Conservation (phyloP, 805 yeast species). For the Candida parachauliodes region DNA sequence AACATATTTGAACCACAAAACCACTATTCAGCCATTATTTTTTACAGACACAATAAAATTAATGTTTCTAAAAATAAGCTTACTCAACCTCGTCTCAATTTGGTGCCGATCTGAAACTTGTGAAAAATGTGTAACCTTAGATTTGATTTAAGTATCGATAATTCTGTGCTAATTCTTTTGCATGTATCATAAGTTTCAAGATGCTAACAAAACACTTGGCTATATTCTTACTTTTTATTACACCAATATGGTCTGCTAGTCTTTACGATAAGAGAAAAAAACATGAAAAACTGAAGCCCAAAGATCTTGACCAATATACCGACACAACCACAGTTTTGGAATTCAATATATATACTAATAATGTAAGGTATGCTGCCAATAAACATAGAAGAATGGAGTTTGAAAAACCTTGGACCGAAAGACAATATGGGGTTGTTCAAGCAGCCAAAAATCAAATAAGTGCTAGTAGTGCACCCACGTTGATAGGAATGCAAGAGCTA, state of each 20-base stretch:
- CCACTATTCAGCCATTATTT: neutral
- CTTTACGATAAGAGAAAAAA: no score
- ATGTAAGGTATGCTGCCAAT: slow-evolving; percentile 5
- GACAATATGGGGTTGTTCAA: slow-evolving; percentile 25
- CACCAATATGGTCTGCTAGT: neutral
- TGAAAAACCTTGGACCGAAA: slow-evolving; percentile 7
- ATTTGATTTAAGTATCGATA: no score
- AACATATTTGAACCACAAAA: no score
- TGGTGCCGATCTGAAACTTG: no score
- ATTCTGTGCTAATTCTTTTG: no score
- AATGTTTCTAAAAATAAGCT: slow-evolving; percentile 1
- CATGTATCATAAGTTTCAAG: neutral
- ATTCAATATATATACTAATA: slow-evolving; percentile 5
- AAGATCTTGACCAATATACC: neutral
- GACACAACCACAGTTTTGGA: slow-evolving; percentile 1
- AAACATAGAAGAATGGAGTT: neutral
- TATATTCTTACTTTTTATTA: neutral
- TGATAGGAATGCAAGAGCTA: slow-evolving; percentile 42
- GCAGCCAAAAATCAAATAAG: neutral
- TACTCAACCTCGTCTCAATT: no score
- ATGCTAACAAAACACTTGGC: neutral
- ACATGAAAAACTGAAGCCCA: neutral
- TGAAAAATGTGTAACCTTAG: no score
- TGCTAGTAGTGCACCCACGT: slow-evolving; percentile 24
- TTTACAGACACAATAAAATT: neutral